Conservation (phyloP, 2,329 filamentous ascomycete species). For the Neonectria hederae region DNA sequence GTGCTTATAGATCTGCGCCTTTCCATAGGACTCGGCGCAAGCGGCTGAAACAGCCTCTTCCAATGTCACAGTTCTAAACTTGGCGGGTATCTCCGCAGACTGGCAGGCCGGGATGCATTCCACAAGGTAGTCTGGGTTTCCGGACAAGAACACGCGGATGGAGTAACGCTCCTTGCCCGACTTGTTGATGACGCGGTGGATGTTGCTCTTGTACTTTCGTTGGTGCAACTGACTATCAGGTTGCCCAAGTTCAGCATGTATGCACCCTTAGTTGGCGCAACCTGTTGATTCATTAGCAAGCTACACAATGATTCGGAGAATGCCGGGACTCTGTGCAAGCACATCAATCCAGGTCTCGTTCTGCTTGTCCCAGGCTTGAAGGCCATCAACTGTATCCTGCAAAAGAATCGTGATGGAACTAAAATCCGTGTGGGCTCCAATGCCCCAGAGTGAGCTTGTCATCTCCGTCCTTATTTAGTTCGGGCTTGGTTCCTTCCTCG, state of each 20-base stretch:
- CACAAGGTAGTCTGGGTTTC: constrained; percentile 57
- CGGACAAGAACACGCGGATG: constrained; percentile 66
- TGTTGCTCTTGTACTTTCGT: constrained; percentile 61
- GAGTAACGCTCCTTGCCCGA: constrained; percentile 61
- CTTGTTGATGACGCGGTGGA: constrained; percentile 66
- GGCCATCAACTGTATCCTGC: constrained; percentile 59
- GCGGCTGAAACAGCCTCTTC: constrained; percentile 45
- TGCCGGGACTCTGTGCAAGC: neutral
- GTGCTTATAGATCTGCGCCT: constrained; percentile 46
- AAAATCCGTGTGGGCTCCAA: constrained; percentile 65
- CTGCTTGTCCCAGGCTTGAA: constrained; percentile 59
- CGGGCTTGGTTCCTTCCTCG: constrained; percentile 55
- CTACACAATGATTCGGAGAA: neutral
- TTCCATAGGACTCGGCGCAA: constrained; percentile 47
- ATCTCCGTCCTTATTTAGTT: constrained; percentile 53
- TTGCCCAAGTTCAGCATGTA: constrained; percentile 64
- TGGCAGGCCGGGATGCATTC: constrained; percentile 47
- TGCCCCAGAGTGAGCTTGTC: constrained; percentile 48
- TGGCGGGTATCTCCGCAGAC: constrained; percentile 34
- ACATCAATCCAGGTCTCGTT: constrained; percentile 56
- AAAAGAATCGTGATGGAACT: constrained; percentile 65
- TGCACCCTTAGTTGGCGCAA: constrained; percentile 55
- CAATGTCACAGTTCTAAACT: constrained; percentile 46
- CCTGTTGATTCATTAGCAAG: constrained; percentile 35
- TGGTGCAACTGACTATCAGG: constrained; percentile 60